Base-by-base conservation (phyloP, 2,329 filamentous ascomycete genomes). In the Aspergillus unguis region DNA sequence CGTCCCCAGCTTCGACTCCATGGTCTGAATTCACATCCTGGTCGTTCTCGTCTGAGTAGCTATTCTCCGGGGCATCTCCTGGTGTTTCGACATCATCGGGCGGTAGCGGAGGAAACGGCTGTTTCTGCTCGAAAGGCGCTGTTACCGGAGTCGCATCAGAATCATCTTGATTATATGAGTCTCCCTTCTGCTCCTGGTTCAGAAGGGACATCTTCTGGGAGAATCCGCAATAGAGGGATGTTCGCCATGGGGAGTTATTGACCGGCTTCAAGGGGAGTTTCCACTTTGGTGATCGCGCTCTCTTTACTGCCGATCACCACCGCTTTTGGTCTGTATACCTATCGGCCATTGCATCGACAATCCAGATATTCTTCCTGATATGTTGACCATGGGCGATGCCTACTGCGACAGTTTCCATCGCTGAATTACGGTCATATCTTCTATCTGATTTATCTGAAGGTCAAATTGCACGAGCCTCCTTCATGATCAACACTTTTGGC, bases 71-170 rank as follows among this genome's bases (percentile, higher is more conserved):
- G 32, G 51, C 41, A 45, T 52, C 52, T 33, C 56, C 51, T 25
- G 44, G 32, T 28, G 48, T 48, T 33, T 58, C 58, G n/a, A 61
- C 52, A 26, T 65, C 63, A 49, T 68, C 63, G 3, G 61, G 48
- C 4, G 62, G 57, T 28, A 70, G 56, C 10, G 65, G 65, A 5
- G 67, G 67, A 45, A 70, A 70, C 3, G 67, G 67, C 53, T 69
- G 67, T 27, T 69, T 68, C n/a, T 62, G 54, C 29, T 69, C 66
- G 17, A 62, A 62, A n/a, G 51, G 42, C 7, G 59, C 45, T 2
- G 58, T 26, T 5, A 41, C 38, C 3, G 52, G 43, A 5, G 49
- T 41, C 2, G 56, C 42, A 11, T 58, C 52, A 3, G 54, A 43
- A 11, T 52, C 45, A 17, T 57, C 50, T 28, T 41, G 48, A 33